Conservation (phyloP, 176 grass and related monocot species). For the Cenchrus americanus region DNA sequence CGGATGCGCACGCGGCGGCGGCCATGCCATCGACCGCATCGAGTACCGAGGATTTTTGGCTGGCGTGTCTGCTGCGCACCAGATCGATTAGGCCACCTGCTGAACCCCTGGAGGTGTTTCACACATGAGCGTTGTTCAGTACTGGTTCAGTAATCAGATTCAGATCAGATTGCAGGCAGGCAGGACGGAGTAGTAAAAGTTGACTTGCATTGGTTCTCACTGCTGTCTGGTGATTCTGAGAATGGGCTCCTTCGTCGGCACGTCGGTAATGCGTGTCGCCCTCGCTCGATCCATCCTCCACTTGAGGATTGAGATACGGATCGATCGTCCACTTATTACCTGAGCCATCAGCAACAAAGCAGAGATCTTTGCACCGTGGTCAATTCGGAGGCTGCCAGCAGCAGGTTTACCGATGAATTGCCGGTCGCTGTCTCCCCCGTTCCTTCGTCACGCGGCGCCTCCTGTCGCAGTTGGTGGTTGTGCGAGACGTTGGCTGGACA, state of each 20-base stretch:
- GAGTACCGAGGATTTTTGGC: not conserved
- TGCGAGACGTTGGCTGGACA: not conserved
- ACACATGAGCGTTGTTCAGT: not conserved
- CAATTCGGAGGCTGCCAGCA: not conserved
- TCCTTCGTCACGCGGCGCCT: not conserved
- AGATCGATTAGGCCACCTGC: slow-evolving; percentile 10
- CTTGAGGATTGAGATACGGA: not conserved
- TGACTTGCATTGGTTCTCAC: not conserved
- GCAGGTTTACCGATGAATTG: not conserved
- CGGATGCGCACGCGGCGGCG: not conserved
- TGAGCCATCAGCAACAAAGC: not conserved
- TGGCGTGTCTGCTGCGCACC: not conserved
- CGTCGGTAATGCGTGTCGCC: slow-evolving; percentile 40
- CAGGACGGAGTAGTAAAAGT: not conserved
- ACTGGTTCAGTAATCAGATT: no score
- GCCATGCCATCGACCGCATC: not conserved
- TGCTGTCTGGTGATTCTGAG: not conserved
- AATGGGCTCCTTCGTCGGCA: slow-evolving; percentile 29
- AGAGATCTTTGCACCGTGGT: not conserved
- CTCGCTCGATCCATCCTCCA: slow-evolving; percentile 16
- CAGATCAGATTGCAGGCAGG: not conserved
- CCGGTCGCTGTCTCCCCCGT: slow-evolving; percentile 14
- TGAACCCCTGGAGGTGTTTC: not conserved
- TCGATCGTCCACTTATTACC: slow-evolving; percentile 22
- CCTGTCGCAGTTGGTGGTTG: not conserved